These are phyloP conservation scores for Paecilomyces dactylethromorphus DNA, from an alignment of 2,329 filamentous ascomycete genomes.

Conservation along the genomic window DNA sequence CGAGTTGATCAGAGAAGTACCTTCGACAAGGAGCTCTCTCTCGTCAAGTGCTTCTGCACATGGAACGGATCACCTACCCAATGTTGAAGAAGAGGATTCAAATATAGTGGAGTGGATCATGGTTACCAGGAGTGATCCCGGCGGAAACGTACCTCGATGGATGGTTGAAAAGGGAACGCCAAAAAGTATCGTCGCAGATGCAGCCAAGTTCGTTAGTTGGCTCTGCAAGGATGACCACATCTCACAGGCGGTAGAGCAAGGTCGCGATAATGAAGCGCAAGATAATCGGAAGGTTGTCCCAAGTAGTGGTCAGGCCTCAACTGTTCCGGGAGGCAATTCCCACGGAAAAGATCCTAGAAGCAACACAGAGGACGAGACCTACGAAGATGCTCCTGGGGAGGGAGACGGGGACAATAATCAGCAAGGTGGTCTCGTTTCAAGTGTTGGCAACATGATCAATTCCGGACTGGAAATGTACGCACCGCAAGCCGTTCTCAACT, in stretches of 20 bases:
- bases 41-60: neutral
- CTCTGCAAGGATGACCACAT: constrained; percentile 48
- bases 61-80: neutral
- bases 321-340: neutral
- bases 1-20: constrained; percentile 82
- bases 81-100: constrained; percentile 43
- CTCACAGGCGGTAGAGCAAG: constrained; percentile 25
- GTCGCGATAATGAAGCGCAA: neutral
- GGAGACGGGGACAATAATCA: neutral
- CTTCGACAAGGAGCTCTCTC: constrained; percentile 21
- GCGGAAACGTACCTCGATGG: constrained; percentile 80
- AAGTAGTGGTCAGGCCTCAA: neutral
- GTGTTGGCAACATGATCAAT: constrained; percentile 27
- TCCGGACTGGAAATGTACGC: constrained; percentile 45
- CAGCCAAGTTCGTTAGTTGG: constrained; percentile 78
- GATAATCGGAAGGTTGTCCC: constrained; percentile 3
- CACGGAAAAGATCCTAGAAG: neutral
- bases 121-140: constrained; percentile 83
- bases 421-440: constrained; percentile 25
- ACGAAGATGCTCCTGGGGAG: constrained; percentile 2
- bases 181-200: constrained; percentile 69
- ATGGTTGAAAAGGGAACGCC: constrained; percentile 89
- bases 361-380: neutral
- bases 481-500: constrained; percentile 44
- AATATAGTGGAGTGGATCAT: constrained; percentile 85